Conservation (phyloP, 305 asterid species). For the Nicotiana rustica region DNA sequence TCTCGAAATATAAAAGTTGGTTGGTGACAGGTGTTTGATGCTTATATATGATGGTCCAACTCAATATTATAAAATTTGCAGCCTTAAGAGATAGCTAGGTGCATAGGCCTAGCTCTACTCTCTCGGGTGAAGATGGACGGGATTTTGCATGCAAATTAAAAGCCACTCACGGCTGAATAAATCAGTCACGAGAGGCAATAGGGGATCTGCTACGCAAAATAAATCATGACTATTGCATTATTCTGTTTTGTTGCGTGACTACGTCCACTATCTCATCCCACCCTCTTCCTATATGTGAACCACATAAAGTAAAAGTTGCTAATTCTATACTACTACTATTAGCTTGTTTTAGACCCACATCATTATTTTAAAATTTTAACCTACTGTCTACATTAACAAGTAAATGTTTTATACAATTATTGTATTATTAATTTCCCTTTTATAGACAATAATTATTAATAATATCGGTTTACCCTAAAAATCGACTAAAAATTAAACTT, state of each 20-base stretch:
- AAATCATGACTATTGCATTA: constrained; percentile 27
- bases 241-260: constrained; percentile 23
- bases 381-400: not conserved
- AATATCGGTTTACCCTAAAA: too few relatives aligned
- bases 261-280: constrained; percentile 13
- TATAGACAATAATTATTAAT: not conserved
- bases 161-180: not conserved
- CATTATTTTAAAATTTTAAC: not conserved
- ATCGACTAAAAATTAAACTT: too few relatives aligned
- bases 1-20: too few relatives aligned
- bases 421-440: not conserved
- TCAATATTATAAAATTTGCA: not conserved
- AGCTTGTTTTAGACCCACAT: not conserved
- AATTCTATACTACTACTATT: not conserved
- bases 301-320: not conserved
- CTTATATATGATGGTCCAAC: constrained; percentile 2
- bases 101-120: not conserved
- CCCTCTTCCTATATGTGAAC: not conserved
- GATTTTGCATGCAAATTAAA: not conserved
- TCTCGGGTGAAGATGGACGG: not conserved
- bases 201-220: not conserved
- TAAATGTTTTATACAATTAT: too few relatives aligned
- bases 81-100: constrained; percentile 18
- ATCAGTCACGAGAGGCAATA: not conserved
- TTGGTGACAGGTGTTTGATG: not conserved